Evolutionary conservation across 495 filamentous ascomycete species (phyloP).

Genomic region (Letharia lupina): DNA sequence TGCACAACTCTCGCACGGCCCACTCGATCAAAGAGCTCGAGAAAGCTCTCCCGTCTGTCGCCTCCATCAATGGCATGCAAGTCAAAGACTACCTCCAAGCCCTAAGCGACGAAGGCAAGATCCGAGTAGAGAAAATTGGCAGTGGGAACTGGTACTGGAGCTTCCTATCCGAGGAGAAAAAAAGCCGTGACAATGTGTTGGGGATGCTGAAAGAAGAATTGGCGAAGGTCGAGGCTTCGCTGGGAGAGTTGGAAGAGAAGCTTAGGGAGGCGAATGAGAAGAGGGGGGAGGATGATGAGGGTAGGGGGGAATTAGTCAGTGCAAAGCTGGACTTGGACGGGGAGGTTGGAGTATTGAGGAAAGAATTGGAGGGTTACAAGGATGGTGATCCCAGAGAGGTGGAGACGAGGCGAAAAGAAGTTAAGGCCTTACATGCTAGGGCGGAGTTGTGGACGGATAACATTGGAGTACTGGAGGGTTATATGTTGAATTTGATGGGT

Average conservation of each 20-base stretch:
- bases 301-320: slow-evolving; percentile 30
- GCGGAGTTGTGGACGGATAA: slow-evolving; percentile 55
- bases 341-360: slow-evolving; percentile 34
- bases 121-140: slow-evolving; percentile 72
- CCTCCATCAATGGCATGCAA: slow-evolving; percentile 59
- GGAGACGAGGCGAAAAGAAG: slow-evolving; percentile 43
- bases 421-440: slow-evolving; percentile 37
- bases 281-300: slow-evolving; percentile 36
- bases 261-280: slow-evolving; percentile 36
- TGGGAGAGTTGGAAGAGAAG: slow-evolving; percentile 36
- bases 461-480: slow-evolving; percentile 55
- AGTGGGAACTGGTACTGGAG: slow-evolving; percentile 79
- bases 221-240: slow-evolving; percentile 35
- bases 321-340: slow-evolving; percentile 30
- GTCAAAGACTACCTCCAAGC: slow-evolving; percentile 63
- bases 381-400: slow-evolving; percentile 47
- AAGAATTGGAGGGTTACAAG: slow-evolving; percentile 40
- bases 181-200: slow-evolving; percentile 40
- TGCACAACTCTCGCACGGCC: slow-evolving; percentile 54
- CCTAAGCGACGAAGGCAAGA: slow-evolving; percentile 53
- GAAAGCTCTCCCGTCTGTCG: slow-evolving; percentile 56
- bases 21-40: slow-evolving; percentile 71
- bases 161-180: slow-evolving; percentile 57
- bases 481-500: slow-evolving; percentile 41
- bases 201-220: slow-evolving; percentile 46